Conservation (phyloP, 2,329 filamentous ascomycete genomes). For the Claviceps capensis region DNA sequence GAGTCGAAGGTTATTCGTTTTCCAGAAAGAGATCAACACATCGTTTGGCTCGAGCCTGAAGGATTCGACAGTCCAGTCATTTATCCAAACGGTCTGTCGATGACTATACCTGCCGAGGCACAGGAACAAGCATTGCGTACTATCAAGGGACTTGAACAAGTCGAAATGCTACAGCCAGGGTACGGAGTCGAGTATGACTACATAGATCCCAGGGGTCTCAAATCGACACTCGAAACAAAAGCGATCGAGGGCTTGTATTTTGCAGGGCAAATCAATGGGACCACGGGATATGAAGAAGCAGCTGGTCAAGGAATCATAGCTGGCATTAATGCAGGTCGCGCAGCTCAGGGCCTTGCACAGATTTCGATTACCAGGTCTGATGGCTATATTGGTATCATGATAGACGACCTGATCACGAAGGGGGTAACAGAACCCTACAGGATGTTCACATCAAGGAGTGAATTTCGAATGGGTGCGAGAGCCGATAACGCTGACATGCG, state of each 20-base stretch:
- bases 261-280: slow-evolving; percentile 95
- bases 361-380: slow-evolving; percentile 67
- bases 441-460: slow-evolving; percentile 94
- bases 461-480: slow-evolving; percentile 85
- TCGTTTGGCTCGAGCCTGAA: slow-evolving; percentile 95
- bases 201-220: slow-evolving; percentile 79
- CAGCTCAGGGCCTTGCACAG: slow-evolving; percentile 49
- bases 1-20: slow-evolving; percentile 92
- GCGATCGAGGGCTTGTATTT: slow-evolving; percentile 77
- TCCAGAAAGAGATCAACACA: slow-evolving; percentile 62
- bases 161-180: slow-evolving; percentile 82
- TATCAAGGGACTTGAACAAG: slow-evolving; percentile 76
- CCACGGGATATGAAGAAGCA: slow-evolving; percentile 95
- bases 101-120: slow-evolving; percentile 84
- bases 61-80: slow-evolving; percentile 81
- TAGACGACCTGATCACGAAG: slow-evolving; percentile 93
- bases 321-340: slow-evolving; percentile 85
- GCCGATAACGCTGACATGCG: slow-evolving; percentile 89
- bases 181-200: slow-evolving; percentile 99
- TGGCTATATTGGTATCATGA: slow-evolving; percentile 96
- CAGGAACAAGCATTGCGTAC: slow-evolving; percentile 78
- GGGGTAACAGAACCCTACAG: slow-evolving; percentile 94
- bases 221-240: slow-evolving; percentile 88
- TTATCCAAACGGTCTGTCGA: slow-evolving; percentile 93
- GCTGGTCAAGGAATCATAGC: slow-evolving; percentile 86